Evolutionary conservation across 2,329 filamentous ascomycete species (phyloP).

Genomic region (Ceratocystis cacaofunesta): DNA sequence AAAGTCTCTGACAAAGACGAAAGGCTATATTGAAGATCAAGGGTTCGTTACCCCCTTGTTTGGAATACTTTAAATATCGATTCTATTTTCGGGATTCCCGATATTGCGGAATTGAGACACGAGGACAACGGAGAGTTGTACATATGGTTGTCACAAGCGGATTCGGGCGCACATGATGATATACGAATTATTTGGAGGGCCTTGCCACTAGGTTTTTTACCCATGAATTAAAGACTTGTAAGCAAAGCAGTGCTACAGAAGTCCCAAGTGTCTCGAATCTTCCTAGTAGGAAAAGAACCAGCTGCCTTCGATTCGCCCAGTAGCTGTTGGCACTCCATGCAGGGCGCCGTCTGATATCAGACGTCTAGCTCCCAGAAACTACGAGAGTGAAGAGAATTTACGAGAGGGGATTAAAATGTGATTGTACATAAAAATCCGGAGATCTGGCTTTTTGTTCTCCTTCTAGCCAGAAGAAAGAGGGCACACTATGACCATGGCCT

Average conservation of each 20-base stretch:
- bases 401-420: background rate
- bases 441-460: background rate
- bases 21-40: background rate
- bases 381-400: background rate
- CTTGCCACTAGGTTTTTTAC: background rate
- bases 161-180: background rate
- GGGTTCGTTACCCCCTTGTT: background rate
- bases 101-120: background rate
- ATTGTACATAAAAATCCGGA: background rate
- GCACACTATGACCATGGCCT: background rate
- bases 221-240: constrained; percentile 1
- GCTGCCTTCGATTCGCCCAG: no score
- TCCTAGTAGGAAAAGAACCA: background rate
- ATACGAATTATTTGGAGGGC: background rate
- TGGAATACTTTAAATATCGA: no score
- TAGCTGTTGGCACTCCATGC: background rate
- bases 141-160: background rate
- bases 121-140: background rate
- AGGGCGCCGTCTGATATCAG: background rate
- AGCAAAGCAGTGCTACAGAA: background rate
- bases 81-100: no score
- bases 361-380: background rate
- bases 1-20: background rate
- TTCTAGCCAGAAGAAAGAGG: background rate
- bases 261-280: background rate